Base-by-base conservation (phyloP, 768 basidiomycete species). In the Leucosporidium yakuticum region DNA sequence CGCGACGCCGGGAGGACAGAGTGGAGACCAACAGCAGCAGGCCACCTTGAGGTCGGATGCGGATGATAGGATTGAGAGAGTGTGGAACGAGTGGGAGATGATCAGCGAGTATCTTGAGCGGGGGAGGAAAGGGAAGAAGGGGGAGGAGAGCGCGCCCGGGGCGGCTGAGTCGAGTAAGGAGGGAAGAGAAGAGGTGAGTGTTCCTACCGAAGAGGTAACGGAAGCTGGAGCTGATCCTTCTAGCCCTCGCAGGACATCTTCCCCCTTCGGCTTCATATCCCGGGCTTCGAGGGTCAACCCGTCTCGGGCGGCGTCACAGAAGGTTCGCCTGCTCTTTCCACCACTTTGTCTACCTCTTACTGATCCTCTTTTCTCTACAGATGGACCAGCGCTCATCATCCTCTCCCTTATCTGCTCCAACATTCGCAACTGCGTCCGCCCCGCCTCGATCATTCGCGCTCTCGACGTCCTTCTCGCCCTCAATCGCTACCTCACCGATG, bases 381-480 rank as follows among this genome's bases (percentile, higher is more conserved):
- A 96, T 78, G 92, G 93, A 0, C 89, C 92, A 4, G 89, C 93
- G 1, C 81, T 97, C 27, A 85, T 98, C 62, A 85, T 98, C 36
- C 84, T 97, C 27, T 88, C 92, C 0, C 82, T 97, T 8, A 83
- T 96, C 32, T 89, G 89, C 31, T 86, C 93, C 21, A 94, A 94
- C 74, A 84, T 97, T 29, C 85, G 96, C 47, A 94, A 92, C 73
- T 95, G 90, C 74, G 80, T 83, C 15, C 82, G 91, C 0, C 91
- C 95, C 0, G 88, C 88, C 31, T 93, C 91, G 25, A 91, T 91
- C 78, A 80, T 94, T 29, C 86, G 85, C 47, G 90, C 88, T 1
- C 79, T 98, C 57, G 92, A 97, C 74, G 83, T 95, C 7, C 88
- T 96, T 64, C 83, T 96, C 31, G 89, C 90, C 1, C 81, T 98